Base-by-base conservation (phyloP, 1,139 yeast genomes). In the Spathaspora sp. region DNA sequence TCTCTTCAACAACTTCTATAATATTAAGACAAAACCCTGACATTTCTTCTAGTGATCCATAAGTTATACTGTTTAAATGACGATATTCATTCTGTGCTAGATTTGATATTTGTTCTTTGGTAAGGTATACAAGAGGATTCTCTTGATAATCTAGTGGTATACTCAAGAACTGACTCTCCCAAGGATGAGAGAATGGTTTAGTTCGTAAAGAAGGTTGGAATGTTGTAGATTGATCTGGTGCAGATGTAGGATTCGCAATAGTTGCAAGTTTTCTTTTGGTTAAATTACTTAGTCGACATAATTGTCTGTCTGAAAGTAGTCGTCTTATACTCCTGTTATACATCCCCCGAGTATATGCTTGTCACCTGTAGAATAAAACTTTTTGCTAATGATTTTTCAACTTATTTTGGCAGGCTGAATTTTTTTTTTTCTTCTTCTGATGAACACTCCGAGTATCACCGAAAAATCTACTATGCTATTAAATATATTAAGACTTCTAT, bases 91-190 rank as follows among this genome's bases (percentile, higher is more conserved):
- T 42, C 7, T 46, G 46, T 9, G 53, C 51, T n/a, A 73, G 58
- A 0, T 42, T 43, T 10, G 59, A 25, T 1, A 73, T 51, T 36
- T 68, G 64, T 0, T 55, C 56, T 44, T 64, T 62, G 9, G 58
- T 41, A 67, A 70, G 62, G 10, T 55, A 47, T 42, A 59, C 63
- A 26, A 73, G 56, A 3, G 78, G 77, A 44, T 71, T 71, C 6
- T 72, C 69, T 47, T 55, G 59, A 0, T 65, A 53, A 43, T 64
- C 61, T 34, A 46, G 37, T 2, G 65, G 57, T 27, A 60, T 37
- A 4, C 46, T 44, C 4, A 45, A 26, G 1, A 43, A 29, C 8
- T 41, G 23, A 18, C 9, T 31, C 7, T 26, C 33, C 17, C 16
- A 4, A 17, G 41, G 25, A n/a, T 40, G 41, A 10, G 45, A 39